Percentiles rank a stretch among this genome's conserved stretches.
Conservation (phyloP, 495 filamentous ascomycete species). For the Aspergillus haitiensis region DNA sequence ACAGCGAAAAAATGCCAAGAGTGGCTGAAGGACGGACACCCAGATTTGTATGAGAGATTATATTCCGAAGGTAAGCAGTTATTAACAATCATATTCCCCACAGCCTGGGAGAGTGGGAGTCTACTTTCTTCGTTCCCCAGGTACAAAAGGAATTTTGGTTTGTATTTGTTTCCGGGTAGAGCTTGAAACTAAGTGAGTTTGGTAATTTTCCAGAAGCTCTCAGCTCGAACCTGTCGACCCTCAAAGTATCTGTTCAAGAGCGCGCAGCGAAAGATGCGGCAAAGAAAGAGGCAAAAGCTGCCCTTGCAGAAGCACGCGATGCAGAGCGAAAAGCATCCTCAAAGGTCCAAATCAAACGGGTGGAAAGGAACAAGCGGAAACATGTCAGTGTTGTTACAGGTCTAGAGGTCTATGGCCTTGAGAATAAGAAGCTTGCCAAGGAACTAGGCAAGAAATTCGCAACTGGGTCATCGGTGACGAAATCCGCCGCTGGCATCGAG, state of each 20-base stretch:
- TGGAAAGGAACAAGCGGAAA: constrained; percentile 97
- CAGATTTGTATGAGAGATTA: constrained; percentile 69
- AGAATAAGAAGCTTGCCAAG: constrained; percentile 80
- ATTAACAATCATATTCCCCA: background rate
- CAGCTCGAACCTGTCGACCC: constrained; percentile 74
- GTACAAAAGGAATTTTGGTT: background rate
- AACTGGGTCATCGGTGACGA: constrained; percentile 89
- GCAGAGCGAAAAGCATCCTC: constrained; percentile 72
- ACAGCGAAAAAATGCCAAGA: constrained; percentile 98
- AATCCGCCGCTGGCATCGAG: constrained; percentile 79
- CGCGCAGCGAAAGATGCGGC: constrained; percentile 90
- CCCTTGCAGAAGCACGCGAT: constrained; percentile 75
- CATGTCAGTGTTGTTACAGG: constrained; percentile 88
- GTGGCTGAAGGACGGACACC: constrained; percentile 79
- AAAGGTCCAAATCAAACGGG: constrained; percentile 88
- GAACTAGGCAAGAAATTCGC: constrained; percentile 63
- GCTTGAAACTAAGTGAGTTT: background rate
- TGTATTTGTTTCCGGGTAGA: background rate
- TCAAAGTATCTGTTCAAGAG: constrained; percentile 86
- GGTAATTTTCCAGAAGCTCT: constrained; percentile 63
- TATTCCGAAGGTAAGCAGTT: constrained; percentile 72
- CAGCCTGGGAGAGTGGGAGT: background rate
- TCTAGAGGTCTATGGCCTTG: constrained; percentile 84
- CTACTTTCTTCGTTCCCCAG: background rate
- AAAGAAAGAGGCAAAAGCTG: constrained; percentile 93